Base-by-base conservation (phyloP, 2,329 filamentous ascomycete species). In the Penicillium sp. region DNA sequence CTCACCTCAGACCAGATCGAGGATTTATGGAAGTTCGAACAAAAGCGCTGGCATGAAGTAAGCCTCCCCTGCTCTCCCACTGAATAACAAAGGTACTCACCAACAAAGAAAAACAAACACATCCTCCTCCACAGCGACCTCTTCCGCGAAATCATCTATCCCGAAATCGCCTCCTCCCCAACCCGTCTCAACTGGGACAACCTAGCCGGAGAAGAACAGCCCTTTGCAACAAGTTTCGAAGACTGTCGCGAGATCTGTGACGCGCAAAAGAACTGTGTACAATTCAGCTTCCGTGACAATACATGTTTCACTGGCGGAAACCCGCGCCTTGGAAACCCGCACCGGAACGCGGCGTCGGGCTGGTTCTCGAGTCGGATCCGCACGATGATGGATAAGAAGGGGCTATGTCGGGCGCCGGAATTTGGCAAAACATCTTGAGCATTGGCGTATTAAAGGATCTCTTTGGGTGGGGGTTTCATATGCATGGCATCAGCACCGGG, bases 21-120 rank as follows among this genome's bases (percentile, higher is more conserved):
- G 39, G 62, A 66, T 3, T 66, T 80, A 33, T 74, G 70, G 63
- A 66, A 68, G 6, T 76, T 78, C 28, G 75, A 80, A 55, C 69
- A 70, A 43, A 65, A 64, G 42, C 72, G 82, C 61, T 84, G 83
- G 70, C 78, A 80, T 67, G 81, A 83, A 65, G 84, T 86, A 76
- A 65, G 77, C 68, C 43, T 49, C 48, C 25, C 44, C 15, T 8
- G 6, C 29, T 6, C 1, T 9, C n/a, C 25, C 8, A 10, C 12
- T 15, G n/a, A n/a, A 48, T 24, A 12, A 10, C 37, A 18, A 35
- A 35, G 29, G 5, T 10, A 6, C 42, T 49, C 4, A 41, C 18
- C 9, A 18, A 0, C 18, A 3, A 28, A 52, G 60, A 62, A 62
- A 52, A 61, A 59, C 38, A 57, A 58, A 52, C 49, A 42, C 23